phyloP scores from a whole-genome alignment of 768 basidiomycete genomes.

The Pulveroboletus sp. region DNA sequence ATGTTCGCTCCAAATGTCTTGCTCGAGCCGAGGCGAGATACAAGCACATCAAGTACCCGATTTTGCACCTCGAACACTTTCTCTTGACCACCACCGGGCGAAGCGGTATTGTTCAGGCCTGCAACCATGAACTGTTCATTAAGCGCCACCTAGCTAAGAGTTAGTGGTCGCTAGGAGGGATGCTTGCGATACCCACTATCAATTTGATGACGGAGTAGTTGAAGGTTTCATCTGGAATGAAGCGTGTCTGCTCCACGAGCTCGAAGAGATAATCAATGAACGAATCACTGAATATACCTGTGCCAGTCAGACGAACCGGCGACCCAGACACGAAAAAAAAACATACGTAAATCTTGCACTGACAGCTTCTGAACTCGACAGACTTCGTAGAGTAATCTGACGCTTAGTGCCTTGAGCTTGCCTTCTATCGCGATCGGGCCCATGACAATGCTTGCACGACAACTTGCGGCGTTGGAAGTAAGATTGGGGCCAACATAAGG shows the following conservation, averaged over 20 bases:
- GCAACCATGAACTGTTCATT: conserved; percentile 99
- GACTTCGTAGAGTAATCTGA: conserved; percentile 84
- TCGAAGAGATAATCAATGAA: conserved; percentile 92
- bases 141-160: conserved; percentile 64
- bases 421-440: conserved; percentile 73
- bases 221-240: conserved; percentile 85
- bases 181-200: conserved; percentile 51
- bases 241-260: conserved; percentile 86
- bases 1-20: conserved; percentile 98
- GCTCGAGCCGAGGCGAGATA: conserved; percentile 78
- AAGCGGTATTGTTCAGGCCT: conserved; percentile 38
- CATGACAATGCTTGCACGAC: conserved; percentile 37
- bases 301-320: background rate
- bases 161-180: conserved; percentile 5
- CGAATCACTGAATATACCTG: conserved; percentile 73
- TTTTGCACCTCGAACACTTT: conserved; percentile 52
- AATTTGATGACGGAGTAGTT: conserved; percentile 96
- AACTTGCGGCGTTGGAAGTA: conserved; percentile 22
- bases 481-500: conserved; percentile 42
- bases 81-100: conserved; percentile 22
- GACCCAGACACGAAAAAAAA: background rate
- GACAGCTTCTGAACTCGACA: conserved; percentile 86
- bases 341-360: conserved; percentile 72
- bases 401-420: conserved; percentile 65
- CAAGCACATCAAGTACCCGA: conserved; percentile 75